Evolutionary conservation across 202 grass and related monocot genomes (phyloP), one percentile per base, ranked within the genome.

Genomic region (Miscanthus sacchariflorus): DNA sequence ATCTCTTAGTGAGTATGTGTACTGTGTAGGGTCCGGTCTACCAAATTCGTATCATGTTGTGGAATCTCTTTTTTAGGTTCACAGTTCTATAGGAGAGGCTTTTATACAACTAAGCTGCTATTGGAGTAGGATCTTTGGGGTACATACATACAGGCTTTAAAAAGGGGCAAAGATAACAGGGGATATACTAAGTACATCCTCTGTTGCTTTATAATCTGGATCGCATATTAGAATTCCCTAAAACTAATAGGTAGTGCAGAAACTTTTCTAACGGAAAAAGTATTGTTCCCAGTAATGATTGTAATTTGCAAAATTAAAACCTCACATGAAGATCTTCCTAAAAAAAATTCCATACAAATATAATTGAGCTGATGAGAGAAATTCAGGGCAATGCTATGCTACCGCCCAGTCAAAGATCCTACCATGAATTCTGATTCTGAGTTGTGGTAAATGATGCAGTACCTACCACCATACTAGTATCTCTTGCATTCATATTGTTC

Each of bases 401-500:
- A 21, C 40, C 43, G 77, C 25, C 13, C 39, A 85, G 70, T 82
- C 49, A 88, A 85, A 64, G n/a, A 71, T 76, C 42, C 14, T 64
- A 5, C 52, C 35, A 59, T 27, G 56, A 1, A 18, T 45, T 18
- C 49, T 52, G 49, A 49, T 48, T 38, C 38, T 40, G 38, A 40
- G 38, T 40, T 40, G n/a, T 36, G 70, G 54, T 84, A 80, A 91
- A 87, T 70, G 69, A 70, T 28, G 68, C 72, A 28, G 72, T 68
- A 84, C 71, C 23, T 69, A 77, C 28, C 28, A 30, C 28, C 28
- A 30, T 30, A 30, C 59, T 12, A 84, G 61, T 76, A 82, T 88
- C 52, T 39, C 77, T 74, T 82, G 44, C 82, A 89, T 85, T 89
- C 11, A 79, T 79, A 50, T 48, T 66, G 70, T 85, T 85, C 46